These are phyloP conservation scores for Pezicula rhizophila DNA, from an alignment of 2,329 filamentous ascomycete genomes.

Conservation along the genomic window DNA sequence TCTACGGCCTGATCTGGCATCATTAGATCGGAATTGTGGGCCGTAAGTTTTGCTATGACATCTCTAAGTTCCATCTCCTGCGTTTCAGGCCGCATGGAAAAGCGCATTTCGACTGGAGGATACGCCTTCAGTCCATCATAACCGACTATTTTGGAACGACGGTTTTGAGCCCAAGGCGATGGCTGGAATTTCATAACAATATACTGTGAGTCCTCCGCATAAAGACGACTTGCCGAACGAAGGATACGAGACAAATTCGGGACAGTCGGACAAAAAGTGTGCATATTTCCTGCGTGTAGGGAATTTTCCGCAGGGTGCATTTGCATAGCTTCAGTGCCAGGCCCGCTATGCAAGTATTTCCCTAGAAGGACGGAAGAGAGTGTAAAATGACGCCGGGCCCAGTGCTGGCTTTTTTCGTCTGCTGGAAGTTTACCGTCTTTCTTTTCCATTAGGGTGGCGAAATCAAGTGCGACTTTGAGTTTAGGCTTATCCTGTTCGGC, in stretches of 20 bases:
- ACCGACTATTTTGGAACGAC: conserved; percentile 7
- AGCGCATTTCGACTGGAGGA: conserved; percentile 24
- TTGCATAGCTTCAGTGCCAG: not conserved
- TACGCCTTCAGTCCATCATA: conserved; percentile 18
- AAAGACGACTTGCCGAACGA: not conserved
- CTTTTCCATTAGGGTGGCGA: not conserved
- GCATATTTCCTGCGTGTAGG: not conserved
- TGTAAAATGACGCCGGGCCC: conserved; percentile 13
- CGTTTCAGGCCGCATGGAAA: conserved; percentile 11
- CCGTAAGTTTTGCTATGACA: conserved; percentile 18
- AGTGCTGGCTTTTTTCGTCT: not conserved
- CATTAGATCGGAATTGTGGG: conserved; percentile 22
- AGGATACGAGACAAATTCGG: conserved; percentile 18
- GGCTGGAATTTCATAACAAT: conserved; percentile 21
- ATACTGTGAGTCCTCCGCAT: conserved; percentile 5
- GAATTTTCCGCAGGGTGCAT: not conserved
- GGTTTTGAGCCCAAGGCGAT: conserved; percentile 18
- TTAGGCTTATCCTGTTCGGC: too few species aligned
- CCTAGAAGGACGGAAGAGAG: conserved; percentile 20
- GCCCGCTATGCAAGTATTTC: conserved; percentile 14
- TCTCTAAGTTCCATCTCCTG: conserved; percentile 10
- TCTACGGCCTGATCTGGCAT: conserved; percentile 25
- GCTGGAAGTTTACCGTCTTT: not conserved
- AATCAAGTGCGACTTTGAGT: too few species aligned
- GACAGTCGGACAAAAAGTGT: conserved; percentile 17